phyloP scores from a whole-genome alignment of 2,329 filamentous ascomycete species.

The Cadophora sp. region DNA sequence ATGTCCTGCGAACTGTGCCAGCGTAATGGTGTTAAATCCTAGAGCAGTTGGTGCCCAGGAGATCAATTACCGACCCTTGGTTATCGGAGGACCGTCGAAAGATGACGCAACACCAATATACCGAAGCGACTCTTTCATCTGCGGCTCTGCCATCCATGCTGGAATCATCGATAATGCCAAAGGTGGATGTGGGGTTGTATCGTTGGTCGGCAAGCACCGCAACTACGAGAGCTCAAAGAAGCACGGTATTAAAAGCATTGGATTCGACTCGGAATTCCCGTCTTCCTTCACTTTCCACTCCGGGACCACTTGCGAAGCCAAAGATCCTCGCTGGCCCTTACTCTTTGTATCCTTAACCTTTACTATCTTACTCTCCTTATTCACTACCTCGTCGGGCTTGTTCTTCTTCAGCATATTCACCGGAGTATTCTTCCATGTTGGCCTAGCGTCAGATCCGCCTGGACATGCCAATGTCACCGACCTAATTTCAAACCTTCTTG shows the following conservation, averaged over 20 bases:
- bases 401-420: constrained; percentile 88
- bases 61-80: constrained; percentile 67
- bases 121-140: constrained; percentile 89
- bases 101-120: constrained; percentile 64
- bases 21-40: constrained; percentile 70
- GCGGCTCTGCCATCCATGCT: constrained; percentile 82
- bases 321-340: constrained; percentile 84
- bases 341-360: constrained; percentile 83
- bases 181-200: constrained; percentile 84
- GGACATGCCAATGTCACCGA: constrained; percentile 68
- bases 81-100: constrained; percentile 69
- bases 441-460: constrained; percentile 87
- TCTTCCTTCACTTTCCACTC: constrained; percentile 80
- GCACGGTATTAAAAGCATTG: constrained; percentile 78
- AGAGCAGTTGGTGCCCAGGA: constrained; percentile 76
- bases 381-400: constrained; percentile 77
- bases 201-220: constrained; percentile 71
- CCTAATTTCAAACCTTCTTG: constrained; percentile 78
- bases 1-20: constrained; percentile 75
- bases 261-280: constrained; percentile 89
- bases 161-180: constrained; percentile 74
- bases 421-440: constrained; percentile 87
- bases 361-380: constrained; percentile 78
- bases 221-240: constrained; percentile 67
- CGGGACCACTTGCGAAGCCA: constrained; percentile 69